Percentiles rank a stretch among this genome's conserved stretches.
Conservation (phyloP, 306 rosid species). For the Malus sieversii region DNA sequence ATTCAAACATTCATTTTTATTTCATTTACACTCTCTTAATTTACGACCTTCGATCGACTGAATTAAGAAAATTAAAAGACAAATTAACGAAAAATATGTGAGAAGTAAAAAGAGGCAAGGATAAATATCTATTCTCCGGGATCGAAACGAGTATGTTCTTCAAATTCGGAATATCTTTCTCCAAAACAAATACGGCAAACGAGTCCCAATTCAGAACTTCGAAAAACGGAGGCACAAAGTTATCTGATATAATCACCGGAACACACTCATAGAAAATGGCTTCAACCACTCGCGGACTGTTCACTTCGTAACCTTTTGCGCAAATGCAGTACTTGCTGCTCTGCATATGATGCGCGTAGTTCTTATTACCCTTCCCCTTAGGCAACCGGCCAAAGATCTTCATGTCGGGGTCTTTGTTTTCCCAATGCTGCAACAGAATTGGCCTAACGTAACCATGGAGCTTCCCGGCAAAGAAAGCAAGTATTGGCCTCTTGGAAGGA, state of each 20-base stretch:
- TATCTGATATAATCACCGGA: conserved; percentile 92
- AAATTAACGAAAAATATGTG: no score
- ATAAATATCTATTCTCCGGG: conserved; percentile 45
- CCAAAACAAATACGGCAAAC: conserved; percentile 72
- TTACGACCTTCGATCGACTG: no score
- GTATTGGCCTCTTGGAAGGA: conserved; percentile 56
- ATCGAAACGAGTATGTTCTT: conserved; percentile 65
- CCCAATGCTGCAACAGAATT: conserved; percentile 61
- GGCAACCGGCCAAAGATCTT: conserved; percentile 56
- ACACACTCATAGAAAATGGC: conserved; percentile 70
- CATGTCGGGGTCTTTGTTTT: conserved; percentile 82
- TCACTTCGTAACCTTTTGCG: conserved; percentile 88
- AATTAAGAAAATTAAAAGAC: no score
- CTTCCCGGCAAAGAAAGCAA: conserved; percentile 83
- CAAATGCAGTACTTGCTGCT: conserved; percentile 88
- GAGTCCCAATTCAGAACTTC: conserved; percentile 84
- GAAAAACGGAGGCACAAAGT: conserved; percentile 83
- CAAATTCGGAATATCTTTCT: conserved; percentile 68
- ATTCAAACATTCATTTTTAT: no score
- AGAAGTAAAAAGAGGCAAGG: fast-evolving
- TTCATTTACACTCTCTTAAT: no score
- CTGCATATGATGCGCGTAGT: conserved; percentile 64
- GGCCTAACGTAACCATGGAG: conserved; percentile 83
- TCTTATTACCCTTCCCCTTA: conserved; percentile 41
- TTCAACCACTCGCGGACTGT: conserved; percentile 90